Conservation (phyloP, 495 filamentous ascomycete species). For the Hypoxylon fragiforme region DNA sequence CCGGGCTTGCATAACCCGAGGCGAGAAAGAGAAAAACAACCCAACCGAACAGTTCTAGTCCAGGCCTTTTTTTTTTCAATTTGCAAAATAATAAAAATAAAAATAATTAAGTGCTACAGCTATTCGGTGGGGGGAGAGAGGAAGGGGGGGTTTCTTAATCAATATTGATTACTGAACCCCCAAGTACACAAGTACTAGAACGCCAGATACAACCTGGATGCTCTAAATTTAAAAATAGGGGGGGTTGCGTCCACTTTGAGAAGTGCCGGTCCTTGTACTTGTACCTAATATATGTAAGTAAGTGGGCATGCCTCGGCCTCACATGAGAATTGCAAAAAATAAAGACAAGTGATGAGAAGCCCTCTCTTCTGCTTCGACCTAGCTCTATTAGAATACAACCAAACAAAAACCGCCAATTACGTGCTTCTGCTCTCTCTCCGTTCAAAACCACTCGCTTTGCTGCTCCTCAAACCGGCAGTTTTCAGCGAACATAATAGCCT, state of each 20-base stretch:
- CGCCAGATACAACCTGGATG: slow-evolving; percentile 4
- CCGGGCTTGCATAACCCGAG: slow-evolving; percentile 16
- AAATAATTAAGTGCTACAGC: too few relatives aligned
- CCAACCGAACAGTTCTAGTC: too few relatives aligned
- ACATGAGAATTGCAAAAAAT: too few relatives aligned
- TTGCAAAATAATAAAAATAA: too few relatives aligned
- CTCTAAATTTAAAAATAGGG: slow-evolving; percentile 18
- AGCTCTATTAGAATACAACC: not conserved
- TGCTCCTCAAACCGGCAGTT: slow-evolving; percentile 25
- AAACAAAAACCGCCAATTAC: not conserved
- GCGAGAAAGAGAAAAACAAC: not conserved
- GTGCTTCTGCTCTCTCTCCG: slow-evolving; percentile 1
- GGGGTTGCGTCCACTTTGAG: slow-evolving; percentile 20
- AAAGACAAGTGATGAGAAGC: too few relatives aligned
- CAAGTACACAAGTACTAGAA: slow-evolving; percentile 1
- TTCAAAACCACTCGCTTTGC: slow-evolving; percentile 4
- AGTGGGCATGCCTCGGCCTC: slow-evolving; percentile 19
- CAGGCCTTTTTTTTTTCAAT: too few relatives aligned
- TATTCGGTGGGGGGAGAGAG: too few relatives aligned
- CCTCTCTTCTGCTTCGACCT: not conserved
- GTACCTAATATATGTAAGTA: slow-evolving; percentile 13
- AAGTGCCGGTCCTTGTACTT: slow-evolving; percentile 26
- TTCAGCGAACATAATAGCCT: slow-evolving; percentile 30
- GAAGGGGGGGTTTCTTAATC: not conserved
- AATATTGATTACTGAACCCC: not conserved